A percentile compares a stretch with the other conserved stretches of the same genome.
Evolutionary conservation across 2,329 filamentous ascomycete species (phyloP).

Genomic region (Nemania serpens): DNA sequence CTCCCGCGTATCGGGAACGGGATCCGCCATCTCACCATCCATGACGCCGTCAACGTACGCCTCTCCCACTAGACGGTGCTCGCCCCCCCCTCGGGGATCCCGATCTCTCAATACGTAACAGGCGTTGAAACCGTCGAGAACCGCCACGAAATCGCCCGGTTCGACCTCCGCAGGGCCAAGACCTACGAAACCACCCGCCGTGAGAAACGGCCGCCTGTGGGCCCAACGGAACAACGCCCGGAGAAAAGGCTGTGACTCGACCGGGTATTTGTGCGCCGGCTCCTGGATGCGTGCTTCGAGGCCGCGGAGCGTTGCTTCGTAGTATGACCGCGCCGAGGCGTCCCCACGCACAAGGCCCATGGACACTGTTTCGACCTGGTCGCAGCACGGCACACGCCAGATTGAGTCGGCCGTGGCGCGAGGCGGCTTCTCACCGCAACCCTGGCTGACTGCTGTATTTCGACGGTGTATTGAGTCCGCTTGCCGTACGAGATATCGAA

Average conservation of each 20-base stretch:
- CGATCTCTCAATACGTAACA: constrained; percentile 14
- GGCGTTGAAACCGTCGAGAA: constrained; percentile 16
- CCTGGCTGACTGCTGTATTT: no score
- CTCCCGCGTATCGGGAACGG: not conserved
- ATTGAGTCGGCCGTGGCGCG: not conserved
- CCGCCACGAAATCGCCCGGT: not conserved
- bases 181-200: constrained; percentile 13
- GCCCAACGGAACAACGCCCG: constrained; percentile 18
- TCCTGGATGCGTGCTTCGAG: not conserved
- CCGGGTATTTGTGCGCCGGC: not conserved
- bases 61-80: constrained; percentile 14
- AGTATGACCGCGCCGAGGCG: not conserved
- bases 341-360: constrained; percentile 7
- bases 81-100: not conserved
- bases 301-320: not conserved
- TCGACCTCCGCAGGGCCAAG: constrained; percentile 1
- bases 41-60: constrained; percentile 19
- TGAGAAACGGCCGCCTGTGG: constrained; percentile 16
- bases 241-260: constrained; percentile 8
- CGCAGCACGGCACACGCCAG: constrained; percentile 22
- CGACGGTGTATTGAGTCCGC: not conserved
- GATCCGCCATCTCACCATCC: constrained; percentile 12
- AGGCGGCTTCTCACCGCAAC: no score
- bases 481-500: not conserved
- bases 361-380: constrained; percentile 17